These are phyloP conservation scores for Phaffia rhodozyma DNA, from an alignment of 1,284 basidiomycete genomes.

Conservation along the genomic window DNA sequence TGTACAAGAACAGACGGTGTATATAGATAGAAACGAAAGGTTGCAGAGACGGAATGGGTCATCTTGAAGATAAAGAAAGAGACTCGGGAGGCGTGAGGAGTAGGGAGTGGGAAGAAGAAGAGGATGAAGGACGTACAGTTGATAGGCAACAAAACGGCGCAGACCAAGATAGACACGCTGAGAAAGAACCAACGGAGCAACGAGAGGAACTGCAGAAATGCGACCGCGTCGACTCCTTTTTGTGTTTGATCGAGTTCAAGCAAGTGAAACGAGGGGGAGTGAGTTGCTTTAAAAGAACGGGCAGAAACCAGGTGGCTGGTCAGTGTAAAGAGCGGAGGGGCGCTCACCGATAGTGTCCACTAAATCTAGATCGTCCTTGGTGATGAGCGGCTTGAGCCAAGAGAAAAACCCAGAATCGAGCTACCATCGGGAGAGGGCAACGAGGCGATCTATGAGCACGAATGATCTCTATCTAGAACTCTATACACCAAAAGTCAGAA, in stretches of 20 bases:
- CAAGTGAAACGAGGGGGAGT: neutral
- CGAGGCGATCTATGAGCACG: neutral
- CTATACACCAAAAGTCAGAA: neutral
- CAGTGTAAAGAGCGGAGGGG: neutral
- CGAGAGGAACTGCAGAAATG: slow-evolving; percentile 82
- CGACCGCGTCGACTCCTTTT: slow-evolving; percentile 69
- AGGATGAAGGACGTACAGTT: slow-evolving; percentile 36
- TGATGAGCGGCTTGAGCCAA: slow-evolving; percentile 77
- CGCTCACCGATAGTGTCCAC: slow-evolving; percentile 63
- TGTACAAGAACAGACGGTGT: no score
- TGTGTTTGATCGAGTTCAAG: neutral
- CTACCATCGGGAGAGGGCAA: slow-evolving; percentile 32
- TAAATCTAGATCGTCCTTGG: slow-evolving; percentile 74
- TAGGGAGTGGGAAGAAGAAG: neutral
- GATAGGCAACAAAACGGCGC: slow-evolving; percentile 66
- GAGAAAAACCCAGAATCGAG: slow-evolving; percentile 71
- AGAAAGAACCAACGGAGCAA: slow-evolving; percentile 72
- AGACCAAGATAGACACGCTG: slow-evolving; percentile 52
- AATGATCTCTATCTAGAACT: neutral
- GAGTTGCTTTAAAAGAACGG: neutral
- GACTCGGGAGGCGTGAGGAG: neutral
- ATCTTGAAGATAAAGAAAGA: neutral
- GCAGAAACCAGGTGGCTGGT: neutral
- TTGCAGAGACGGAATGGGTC: neutral
- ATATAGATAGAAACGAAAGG: neutral